Evolutionary conservation across 2,329 filamentous ascomycete species (phyloP).

Genomic region (Fusarium sambucinum): DNA sequence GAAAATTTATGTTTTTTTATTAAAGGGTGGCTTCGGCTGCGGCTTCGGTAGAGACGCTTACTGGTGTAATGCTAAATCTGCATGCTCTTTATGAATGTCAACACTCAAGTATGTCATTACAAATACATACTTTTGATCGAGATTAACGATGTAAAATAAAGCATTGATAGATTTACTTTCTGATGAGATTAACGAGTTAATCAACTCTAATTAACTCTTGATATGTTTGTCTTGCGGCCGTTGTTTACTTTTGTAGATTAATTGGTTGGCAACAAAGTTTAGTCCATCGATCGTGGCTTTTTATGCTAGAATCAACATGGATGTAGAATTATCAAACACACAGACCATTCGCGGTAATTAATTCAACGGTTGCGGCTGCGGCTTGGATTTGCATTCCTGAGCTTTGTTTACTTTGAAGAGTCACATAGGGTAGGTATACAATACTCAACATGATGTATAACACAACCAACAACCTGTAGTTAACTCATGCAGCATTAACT

Average conservation of each 20-base stretch:
- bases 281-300: conserved; percentile 22
- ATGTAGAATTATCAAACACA: conserved; percentile 3
- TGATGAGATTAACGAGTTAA: not conserved
- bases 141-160: not conserved
- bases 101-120: not conserved
- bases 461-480: not conserved
- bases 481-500: not conserved
- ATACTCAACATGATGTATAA: conserved; percentile 14
- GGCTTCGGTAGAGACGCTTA: not conserved
- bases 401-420: not conserved
- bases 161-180: not conserved
- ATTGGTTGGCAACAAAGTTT: conserved; percentile 29
- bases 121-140: no score
- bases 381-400: conserved; percentile 19
- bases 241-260: not conserved
- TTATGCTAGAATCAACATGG: conserved; percentile 22
- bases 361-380: conserved; percentile 31
- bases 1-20: not conserved
- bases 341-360: conserved; percentile 14
- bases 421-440: not conserved
- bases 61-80: conserved; percentile 26
- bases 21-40: not conserved
- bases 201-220: not conserved
- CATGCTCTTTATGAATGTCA: conserved; percentile 32
- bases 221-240: not conserved